Conservation (phyloP, 2,329 filamentous ascomycete species). For the Pyricularia pennisetigena region DNA sequence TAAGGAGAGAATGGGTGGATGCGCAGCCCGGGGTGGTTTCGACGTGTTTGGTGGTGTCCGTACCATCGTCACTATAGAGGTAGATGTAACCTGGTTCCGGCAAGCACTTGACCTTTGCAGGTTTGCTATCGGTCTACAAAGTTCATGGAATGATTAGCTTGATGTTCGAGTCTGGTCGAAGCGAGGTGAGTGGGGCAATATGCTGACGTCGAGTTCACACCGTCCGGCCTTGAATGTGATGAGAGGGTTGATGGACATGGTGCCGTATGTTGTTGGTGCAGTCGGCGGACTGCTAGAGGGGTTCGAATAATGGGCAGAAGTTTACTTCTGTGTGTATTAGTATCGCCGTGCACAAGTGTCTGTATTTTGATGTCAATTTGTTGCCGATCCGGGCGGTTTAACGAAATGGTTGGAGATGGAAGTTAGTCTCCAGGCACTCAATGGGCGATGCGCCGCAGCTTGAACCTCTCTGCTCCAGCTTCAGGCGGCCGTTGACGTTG, state of each 20-base stretch:
- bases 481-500: neutral
- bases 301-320: neutral
- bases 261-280: conserved; percentile 1
- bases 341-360: neutral
- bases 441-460: neutral
- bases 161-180: neutral
- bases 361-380: neutral
- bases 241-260: conserved; percentile 75
- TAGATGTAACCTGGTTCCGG: conserved; percentile 79
- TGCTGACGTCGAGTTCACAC: conserved; percentile 73
- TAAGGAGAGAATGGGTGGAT: neutral
- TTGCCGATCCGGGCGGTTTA: neutral
- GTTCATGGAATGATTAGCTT: conserved; percentile 9
- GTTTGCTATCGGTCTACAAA: conserved; percentile 40
- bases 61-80: conserved; percentile 82
- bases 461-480: neutral
- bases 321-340: neutral
- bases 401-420: neutral
- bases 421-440: neutral
- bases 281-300: neutral
- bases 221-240: conserved; percentile 95
- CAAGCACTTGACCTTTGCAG: conserved; percentile 63
- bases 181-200: neutral
- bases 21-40: neutral
- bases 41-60: neutral